Base-by-base conservation (phyloP, 2,329 filamentous ascomycete genomes). In the Alternaria hordeiaustralica region DNA sequence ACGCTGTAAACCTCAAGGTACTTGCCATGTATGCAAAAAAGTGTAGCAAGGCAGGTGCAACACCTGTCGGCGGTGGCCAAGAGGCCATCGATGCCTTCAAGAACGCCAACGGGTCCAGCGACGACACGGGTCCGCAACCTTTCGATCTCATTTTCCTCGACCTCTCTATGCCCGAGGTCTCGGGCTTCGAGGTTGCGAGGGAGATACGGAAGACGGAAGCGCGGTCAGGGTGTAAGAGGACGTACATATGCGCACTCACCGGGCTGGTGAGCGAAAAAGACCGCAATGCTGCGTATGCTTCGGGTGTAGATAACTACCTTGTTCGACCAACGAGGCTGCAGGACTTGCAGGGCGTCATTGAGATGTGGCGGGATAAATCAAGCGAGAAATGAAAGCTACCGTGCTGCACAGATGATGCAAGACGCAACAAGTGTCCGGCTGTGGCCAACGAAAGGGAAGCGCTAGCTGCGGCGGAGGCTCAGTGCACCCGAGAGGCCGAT, bases 121-220 rank as follows among this genome's bases (percentile, higher is more conserved):
- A 33, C 1, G 23, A 28, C 10, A 23, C 47, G 7, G 20, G 1
- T n/a, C 18, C 43, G 10, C 55, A 62, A 50, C 30, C 36, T 7
- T 62, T 62, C 25, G 60, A 62, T 23, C 60, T 62, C 11, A 59
- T 62, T 6, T 62, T 62, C 25, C 60, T 62, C 13, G 60, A 62
- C 20, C 47, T 62, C 15, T 62, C 60, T 1, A 62, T 62, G 60
- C 60, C 60, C 23, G 41, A 59, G 9, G 49, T 62, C 4, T 59
- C 60, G 4, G 60, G 60, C 10, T 62, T 62, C 11, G 60, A 62
- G 11, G 60, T 62, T 13, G 60, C 60, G 11, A 62, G 60, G 15
- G 47, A 55, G 41, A 62, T 62, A 30, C 60, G 60, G 26, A 56
- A 62, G 55, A 59, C 44, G 18, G 60, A 62, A 23, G 43, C 49